These are phyloP conservation scores for Bondarzewia mesenterica DNA, from an alignment of 1,284 basidiomycete species.

Conservation along the genomic window DNA sequence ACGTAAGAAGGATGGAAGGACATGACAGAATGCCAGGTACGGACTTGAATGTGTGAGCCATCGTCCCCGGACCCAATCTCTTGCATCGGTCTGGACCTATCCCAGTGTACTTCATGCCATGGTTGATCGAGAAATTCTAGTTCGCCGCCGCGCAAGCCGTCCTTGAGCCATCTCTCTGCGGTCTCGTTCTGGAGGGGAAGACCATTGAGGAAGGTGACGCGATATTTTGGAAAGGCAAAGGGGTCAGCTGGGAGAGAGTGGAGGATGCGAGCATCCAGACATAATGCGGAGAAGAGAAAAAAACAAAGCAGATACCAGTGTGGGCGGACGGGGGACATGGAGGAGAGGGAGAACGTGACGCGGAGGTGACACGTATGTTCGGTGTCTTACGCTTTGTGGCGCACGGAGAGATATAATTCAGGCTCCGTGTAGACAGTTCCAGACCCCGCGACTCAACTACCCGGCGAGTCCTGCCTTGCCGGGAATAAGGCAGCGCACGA, in stretches of 20 bases:
- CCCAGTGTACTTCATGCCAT: constrained; percentile 36
- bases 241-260: constrained; percentile 74
- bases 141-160: constrained; percentile 66
- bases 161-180: constrained; percentile 60
- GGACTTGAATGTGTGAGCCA: constrained; percentile 12
- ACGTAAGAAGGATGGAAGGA: background rate
- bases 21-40: constrained; percentile 8
- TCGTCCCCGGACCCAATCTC: constrained; percentile 47
- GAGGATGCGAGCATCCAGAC: constrained; percentile 37
- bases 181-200: constrained; percentile 71
- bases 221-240: constrained; percentile 79
- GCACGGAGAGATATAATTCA: constrained; percentile 10
- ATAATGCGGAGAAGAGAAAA: constrained; percentile 13
- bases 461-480: background rate
- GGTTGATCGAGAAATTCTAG: constrained; percentile 68
- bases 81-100: constrained; percentile 31
- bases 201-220: constrained; percentile 74
- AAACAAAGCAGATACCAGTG: constrained; percentile 13
- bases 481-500: background rate
- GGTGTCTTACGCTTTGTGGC: constrained; percentile 15
- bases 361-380: constrained; percentile 7
- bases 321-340: background rate
- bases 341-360: constrained; percentile 1
- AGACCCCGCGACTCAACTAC: constrained; percentile 11
- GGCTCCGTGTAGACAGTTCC: constrained; percentile 5